phyloP scores from a whole-genome alignment of 2,329 filamentous ascomycete species.

The Diaporthe vexans region DNA sequence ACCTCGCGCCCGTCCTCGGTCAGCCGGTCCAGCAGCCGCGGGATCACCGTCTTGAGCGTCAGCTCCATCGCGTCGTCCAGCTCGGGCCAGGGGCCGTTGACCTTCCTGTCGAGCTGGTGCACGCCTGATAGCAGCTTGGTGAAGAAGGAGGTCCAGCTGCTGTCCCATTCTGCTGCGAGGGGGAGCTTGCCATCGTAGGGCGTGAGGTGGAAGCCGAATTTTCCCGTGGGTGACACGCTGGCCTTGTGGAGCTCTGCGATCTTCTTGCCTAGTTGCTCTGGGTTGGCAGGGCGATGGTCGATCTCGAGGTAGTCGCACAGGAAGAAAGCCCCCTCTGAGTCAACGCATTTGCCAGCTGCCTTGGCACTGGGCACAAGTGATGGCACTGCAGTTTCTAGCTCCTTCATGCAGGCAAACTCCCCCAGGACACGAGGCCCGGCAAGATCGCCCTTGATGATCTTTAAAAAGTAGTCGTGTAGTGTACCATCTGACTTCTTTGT shows the following conservation, averaged over 20 bases:
- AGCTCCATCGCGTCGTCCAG: slow-evolving; percentile 45
- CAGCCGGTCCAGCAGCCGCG: slow-evolving; percentile 50
- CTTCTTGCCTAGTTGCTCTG: slow-evolving; percentile 38
- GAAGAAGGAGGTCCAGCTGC: slow-evolving; percentile 57
- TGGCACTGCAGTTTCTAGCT: slow-evolving; percentile 47
- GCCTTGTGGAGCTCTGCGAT: slow-evolving; percentile 43
- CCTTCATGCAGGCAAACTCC: slow-evolving; percentile 51
- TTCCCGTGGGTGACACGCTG: slow-evolving; percentile 47
- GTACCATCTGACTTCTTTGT: slow-evolving; percentile 44
- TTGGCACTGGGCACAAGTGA: slow-evolving; percentile 49
- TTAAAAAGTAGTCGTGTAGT: slow-evolving; percentile 47
- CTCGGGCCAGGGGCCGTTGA: slow-evolving; percentile 51
- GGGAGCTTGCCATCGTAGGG: slow-evolving; percentile 51
- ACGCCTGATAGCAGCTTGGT: slow-evolving; percentile 50
- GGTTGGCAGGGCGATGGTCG: slow-evolving; percentile 42
- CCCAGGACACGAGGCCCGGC: slow-evolving; percentile 18
- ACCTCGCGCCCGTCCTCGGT: slow-evolving; percentile 48
- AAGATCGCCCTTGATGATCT: slow-evolving; percentile 39
- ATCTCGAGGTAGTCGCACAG: slow-evolving; percentile 52
- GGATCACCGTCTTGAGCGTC: slow-evolving; percentile 43
- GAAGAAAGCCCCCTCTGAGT: slow-evolving; percentile 48
- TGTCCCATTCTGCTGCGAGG: slow-evolving; percentile 51
- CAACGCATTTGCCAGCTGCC: slow-evolving; percentile 44
- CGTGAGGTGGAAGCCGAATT: slow-evolving; percentile 55
- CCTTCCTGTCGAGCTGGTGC: slow-evolving; percentile 48